phyloP scores from a whole-genome alignment of 192 early-diverging fungal species.

The Diversispora epigaea region DNA sequence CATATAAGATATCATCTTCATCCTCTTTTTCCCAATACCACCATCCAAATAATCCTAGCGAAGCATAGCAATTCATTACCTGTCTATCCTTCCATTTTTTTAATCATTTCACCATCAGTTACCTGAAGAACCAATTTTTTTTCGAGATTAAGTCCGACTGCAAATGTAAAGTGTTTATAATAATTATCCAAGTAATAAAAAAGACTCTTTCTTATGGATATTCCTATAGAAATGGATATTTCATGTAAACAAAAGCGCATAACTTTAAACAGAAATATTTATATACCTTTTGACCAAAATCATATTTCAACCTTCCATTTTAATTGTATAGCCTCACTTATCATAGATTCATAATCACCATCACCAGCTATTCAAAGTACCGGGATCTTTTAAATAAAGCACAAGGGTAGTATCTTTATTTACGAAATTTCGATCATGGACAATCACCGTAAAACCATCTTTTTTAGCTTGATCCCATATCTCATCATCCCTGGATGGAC shows the following conservation, averaged over 20 bases:
- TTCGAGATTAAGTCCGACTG: neutral
- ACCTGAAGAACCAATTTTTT: constrained; percentile 16
- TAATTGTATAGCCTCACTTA: neutral
- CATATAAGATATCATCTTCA: too few relatives aligned
- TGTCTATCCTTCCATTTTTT: constrained; percentile 7
- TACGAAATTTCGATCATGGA: constrained; percentile 2
- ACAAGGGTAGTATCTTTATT: constrained; percentile 2
- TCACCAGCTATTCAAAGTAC: neutral
- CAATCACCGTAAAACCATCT: too few relatives aligned
- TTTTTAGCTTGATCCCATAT: too few relatives aligned
- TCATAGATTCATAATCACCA: neutral
- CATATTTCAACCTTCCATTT: neutral
- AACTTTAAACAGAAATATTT: too few relatives aligned
- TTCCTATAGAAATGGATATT: constrained; percentile 12
- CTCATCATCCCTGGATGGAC: neutral
- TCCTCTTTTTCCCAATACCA: too few relatives aligned
- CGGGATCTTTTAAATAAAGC: neutral
- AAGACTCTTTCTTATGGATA: neutral
- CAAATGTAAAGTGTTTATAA: constrained; percentile 17
- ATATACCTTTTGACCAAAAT: neutral
- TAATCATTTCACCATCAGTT: constrained; percentile 21
- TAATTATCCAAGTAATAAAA: neutral
- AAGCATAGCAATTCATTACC: constrained; percentile 13
- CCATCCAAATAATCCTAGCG: constrained; percentile 22
- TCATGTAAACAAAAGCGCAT: too few relatives aligned